These are phyloP conservation scores for Malassezia equina DNA, from an alignment of 1,284 basidiomycete genomes.

Conservation along the genomic window DNA sequence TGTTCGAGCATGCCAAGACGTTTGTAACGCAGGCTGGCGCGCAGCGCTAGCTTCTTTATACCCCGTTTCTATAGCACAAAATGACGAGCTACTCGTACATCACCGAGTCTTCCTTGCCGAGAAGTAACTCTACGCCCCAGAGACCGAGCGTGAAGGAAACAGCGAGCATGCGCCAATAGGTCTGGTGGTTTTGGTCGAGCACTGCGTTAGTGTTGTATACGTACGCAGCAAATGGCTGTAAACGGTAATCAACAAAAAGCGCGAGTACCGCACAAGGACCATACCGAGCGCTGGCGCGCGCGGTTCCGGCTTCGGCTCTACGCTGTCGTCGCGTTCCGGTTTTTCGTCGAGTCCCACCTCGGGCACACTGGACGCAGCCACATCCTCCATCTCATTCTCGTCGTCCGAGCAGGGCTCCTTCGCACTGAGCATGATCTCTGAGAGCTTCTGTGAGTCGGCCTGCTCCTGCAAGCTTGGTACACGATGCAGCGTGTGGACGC, in stretches of 20 bases:
- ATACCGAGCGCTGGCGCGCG: slow-evolving; percentile 12
- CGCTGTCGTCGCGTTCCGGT: background rate
- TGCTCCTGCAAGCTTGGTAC: background rate
- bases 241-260: slow-evolving; percentile 42
- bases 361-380: background rate
- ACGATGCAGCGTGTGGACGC: background rate
- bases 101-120: slow-evolving; percentile 26
- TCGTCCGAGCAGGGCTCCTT: slow-evolving; percentile 12
- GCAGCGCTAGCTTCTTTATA: background rate
- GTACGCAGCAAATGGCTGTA: slow-evolving; percentile 35
- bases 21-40: background rate
- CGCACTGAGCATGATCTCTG: slow-evolving; percentile 5
- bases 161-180: slow-evolving; percentile 44
- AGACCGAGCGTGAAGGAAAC: slow-evolving; percentile 37
- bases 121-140: slow-evolving; percentile 41
- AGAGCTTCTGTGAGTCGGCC: background rate
- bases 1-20: background rate
- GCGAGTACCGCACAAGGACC: slow-evolving; percentile 32
- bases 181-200: slow-evolving; percentile 43
- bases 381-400: background rate
- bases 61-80: slow-evolving; percentile 11
- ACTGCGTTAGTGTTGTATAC: slow-evolving; percentile 7
- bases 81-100: slow-evolving; percentile 12
- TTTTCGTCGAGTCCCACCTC: background rate
- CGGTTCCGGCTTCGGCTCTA: slow-evolving; percentile 14